Base-by-base conservation (phyloP, 2,329 filamentous ascomycete species). In the Dothideomycetes sp. region DNA sequence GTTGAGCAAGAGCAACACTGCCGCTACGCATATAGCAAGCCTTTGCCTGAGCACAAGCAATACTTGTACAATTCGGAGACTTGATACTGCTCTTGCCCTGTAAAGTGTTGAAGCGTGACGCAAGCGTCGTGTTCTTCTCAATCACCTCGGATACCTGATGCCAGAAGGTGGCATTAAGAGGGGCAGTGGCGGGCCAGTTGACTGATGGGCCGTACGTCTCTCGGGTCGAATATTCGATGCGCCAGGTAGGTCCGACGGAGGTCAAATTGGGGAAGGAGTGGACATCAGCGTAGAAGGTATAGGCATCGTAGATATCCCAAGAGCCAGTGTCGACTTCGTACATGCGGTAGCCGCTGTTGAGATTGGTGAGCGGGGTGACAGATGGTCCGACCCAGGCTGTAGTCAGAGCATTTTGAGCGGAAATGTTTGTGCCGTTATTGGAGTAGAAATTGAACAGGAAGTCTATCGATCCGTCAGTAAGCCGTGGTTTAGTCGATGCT, bases 121-220 rank as follows among this genome's bases (percentile, higher is more conserved):
- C 70, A n/a, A 78, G 58, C 3, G 50, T 60, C 3, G 57, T 53
- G 39, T 76, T 64, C 19, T 47, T 54, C 50, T 72, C 69, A 71
- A 76, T 76, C 1, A 67, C 69, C 47, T 73, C 71, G 0, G 72
- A 76, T 4, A 76, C 68, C 10, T 54, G 55, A 43, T 77, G 72
- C 73, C 73, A 77, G 52, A 75, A 77, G 0, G 70, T 75, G 0
- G 69, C 71, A 44, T 77, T 75, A 29, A 77, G 53, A 3, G 73
- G 73, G 0, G 66, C 70, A 33, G 61, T 50, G 2, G 43, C 47
- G 2, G 68, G 63, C 69, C 70, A 73, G 2, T 49, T 51, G 2
- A 63, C 60, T 0, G 61, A 58, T 2, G 54, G 46, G 0, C 63
- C 66, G 40, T 73, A 74, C 0, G 64, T 59, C 3, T 71, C 64